Base-by-base conservation (phyloP, 768 basidiomycete species). In the Gloeostereum incarnatum region DNA sequence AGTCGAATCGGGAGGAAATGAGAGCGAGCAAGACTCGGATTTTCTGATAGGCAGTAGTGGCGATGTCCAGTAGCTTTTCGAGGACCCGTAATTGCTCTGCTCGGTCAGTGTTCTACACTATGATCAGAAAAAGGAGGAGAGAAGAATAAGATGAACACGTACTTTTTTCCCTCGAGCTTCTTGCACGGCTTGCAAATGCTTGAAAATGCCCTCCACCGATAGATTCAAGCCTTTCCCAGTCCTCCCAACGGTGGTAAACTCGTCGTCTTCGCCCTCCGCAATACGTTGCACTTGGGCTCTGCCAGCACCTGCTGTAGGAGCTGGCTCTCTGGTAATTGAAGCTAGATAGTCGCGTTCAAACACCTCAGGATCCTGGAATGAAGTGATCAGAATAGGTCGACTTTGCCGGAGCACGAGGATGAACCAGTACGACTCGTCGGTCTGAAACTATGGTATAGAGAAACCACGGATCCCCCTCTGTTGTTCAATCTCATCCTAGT, bases 141-240 rank as follows among this genome's bases (percentile, higher is more conserved):
- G 16, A 39, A 9, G 16, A 14, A 24, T 6, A 26, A 11, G 30
- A 35, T 39, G 37, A 14, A n/a, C 3, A 44, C 68, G 26, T 22
- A 93, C 92, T 79, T 98, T 98, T 63, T 91, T 89, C 9, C 96
- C 96, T 41, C 96, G 78, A 33, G 89, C 89, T 49, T 98, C 96
- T 55, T 94, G 81, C 16, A 98, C 79, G 19, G 81, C 71, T 53
- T 91, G 84, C 23, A 99, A 72, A 43, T 81, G 86, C 62, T 97
- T 96, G 69, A 92, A 91, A 43, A 98, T 88, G 14, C 73, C 71
- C 40, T 92, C 89, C 3, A 88, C 60, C 3, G 88, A 86, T 47
- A 84, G 83, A 40, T 81, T 79, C 59, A 90, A 73, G 5, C 70
- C 68, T 57, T 82, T 90, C 17, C 92, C 92, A 26, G 91, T 88